Evolutionary conservation across 2,329 filamentous ascomycete genomes (phyloP).

Genomic region (Phoma sp.): DNA sequence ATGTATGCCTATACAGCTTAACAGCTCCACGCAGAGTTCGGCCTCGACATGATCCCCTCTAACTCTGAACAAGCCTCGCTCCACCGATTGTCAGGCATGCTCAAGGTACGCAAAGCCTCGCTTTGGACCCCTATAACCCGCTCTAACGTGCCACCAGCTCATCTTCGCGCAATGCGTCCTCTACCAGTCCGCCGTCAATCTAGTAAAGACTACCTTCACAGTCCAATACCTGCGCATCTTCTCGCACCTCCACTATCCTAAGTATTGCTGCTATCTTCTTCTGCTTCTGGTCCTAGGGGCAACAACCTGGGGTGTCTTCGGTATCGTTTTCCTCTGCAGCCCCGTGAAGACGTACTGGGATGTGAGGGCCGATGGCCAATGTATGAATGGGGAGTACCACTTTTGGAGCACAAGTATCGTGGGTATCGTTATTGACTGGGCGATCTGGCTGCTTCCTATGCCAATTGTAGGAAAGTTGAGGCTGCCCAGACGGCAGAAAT

Average conservation of each 20-base stretch:
- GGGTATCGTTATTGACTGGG: constrained; percentile 40
- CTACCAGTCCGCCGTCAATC: constrained; percentile 43
- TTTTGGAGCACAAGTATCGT: constrained; percentile 37
- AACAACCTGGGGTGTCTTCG: constrained; percentile 36
- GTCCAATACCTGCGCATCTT: constrained; percentile 44
- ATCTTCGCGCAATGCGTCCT: constrained; percentile 40
- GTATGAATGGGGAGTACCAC: constrained; percentile 33
- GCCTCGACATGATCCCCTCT: background rate
- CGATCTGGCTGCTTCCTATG: constrained; percentile 43
- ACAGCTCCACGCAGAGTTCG: constrained; percentile 10
- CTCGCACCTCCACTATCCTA: constrained; percentile 13
- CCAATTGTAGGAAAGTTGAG: constrained; percentile 38
- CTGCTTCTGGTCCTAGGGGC: constrained; percentile 28
- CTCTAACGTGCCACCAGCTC: constrained; percentile 28
- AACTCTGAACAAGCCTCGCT: background rate
- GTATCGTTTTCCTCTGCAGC: constrained; percentile 38
- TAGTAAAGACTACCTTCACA: constrained; percentile 44
- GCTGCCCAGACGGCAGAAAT: constrained; percentile 43
- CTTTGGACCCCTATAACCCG: background rate
- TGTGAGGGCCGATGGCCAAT: constrained; percentile 23
- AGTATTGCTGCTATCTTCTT: constrained; percentile 24
- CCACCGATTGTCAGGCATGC: constrained; percentile 21
- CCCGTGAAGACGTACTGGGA: constrained; percentile 41
- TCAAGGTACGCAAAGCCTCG: constrained; percentile 24
- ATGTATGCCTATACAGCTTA: no score